Conservation (phyloP, 371 early-diverging fungal genomes). For the Paraphysoderma sedebokerense region DNA sequence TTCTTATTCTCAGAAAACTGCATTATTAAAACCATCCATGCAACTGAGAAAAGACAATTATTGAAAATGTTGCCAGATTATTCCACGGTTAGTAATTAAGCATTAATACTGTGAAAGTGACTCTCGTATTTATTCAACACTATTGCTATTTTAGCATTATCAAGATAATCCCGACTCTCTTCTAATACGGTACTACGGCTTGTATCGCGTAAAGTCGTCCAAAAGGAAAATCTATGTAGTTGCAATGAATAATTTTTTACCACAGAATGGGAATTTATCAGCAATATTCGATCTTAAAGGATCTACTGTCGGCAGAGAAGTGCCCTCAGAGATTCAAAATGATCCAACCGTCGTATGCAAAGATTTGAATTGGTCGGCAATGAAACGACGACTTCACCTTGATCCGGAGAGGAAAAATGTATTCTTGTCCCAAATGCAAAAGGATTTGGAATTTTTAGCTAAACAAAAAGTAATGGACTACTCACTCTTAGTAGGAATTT, state of each 20-base stretch:
- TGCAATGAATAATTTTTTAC: conserved; percentile 84
- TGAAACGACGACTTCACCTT: conserved; percentile 47
- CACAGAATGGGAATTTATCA: conserved; percentile 88
- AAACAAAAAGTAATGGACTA: conserved; percentile 86
- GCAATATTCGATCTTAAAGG: conserved; percentile 87
- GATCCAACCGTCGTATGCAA: conserved; percentile 66
- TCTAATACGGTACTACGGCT: conserved; percentile 80
- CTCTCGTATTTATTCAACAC: not conserved
- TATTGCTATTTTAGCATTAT: conserved; percentile 51
- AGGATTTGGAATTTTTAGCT: conserved; percentile 48
- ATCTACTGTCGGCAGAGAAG: conserved; percentile 68
- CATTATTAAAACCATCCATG: conserved; percentile 93
- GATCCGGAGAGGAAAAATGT: conserved; percentile 55
- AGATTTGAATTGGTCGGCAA: conserved; percentile 83
- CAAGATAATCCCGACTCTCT: conserved; percentile 76
- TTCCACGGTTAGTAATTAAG: too few species aligned
- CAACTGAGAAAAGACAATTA: conserved; percentile 81
- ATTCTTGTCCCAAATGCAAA: conserved; percentile 61
- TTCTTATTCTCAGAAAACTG: conserved; percentile 94
- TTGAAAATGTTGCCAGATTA: conserved; percentile 65
- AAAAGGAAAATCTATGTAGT: conserved; percentile 91
- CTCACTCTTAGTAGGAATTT: conserved; percentile 78
- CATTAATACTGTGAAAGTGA: too few species aligned
- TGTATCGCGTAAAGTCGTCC: conserved; percentile 88
- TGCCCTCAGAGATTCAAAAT: conserved; percentile 51